phyloP scores from a whole-genome alignment of 352 stramenopile species.

The Phytopythium sindhum region DNA sequence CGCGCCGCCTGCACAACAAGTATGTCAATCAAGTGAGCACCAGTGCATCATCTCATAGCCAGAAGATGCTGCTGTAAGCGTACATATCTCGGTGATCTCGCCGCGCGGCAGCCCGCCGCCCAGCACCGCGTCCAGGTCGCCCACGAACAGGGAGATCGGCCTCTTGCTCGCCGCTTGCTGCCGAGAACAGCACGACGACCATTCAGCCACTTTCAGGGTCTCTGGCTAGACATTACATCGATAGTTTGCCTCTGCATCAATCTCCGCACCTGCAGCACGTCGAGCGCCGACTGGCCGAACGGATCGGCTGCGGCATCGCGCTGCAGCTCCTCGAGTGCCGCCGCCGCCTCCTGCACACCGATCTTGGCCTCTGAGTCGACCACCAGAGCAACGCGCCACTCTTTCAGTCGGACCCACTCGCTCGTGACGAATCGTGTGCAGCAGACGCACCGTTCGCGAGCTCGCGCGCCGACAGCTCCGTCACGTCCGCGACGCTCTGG shows the following conservation, averaged over 20 bases:
- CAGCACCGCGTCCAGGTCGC: slow-evolving; percentile 51
- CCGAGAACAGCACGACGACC: background rate
- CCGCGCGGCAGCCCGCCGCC: slow-evolving; percentile 60
- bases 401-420: background rate
- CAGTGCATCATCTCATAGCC: background rate
- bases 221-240: background rate
- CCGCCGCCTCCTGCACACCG: slow-evolving; percentile 30
- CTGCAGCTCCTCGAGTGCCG: slow-evolving; percentile 19
- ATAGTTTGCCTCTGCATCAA: too few species aligned
- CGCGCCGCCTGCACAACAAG: slow-evolving; percentile 35
- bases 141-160: slow-evolving; percentile 42
- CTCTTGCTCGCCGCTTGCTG: slow-evolving; percentile 26
- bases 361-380: slow-evolving; percentile 37
- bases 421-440: background rate
- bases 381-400: background rate
- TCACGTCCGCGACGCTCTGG: slow-evolving; percentile 51
- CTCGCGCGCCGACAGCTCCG: slow-evolving; percentile 43
- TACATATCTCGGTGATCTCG: slow-evolving; percentile 82
- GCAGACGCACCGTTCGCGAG: slow-evolving; percentile 41
- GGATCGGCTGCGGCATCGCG: slow-evolving; percentile 2
- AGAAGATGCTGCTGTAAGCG: background rate
- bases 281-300: slow-evolving; percentile 38
- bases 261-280: slow-evolving; percentile 39
- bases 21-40: background rate
- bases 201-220: background rate